A percentile compares a stretch with the other conserved stretches of the same genome.
phyloP scores from a whole-genome alignment of 1,284 basidiomycete genomes.

The Xerocomus amazonicus region DNA sequence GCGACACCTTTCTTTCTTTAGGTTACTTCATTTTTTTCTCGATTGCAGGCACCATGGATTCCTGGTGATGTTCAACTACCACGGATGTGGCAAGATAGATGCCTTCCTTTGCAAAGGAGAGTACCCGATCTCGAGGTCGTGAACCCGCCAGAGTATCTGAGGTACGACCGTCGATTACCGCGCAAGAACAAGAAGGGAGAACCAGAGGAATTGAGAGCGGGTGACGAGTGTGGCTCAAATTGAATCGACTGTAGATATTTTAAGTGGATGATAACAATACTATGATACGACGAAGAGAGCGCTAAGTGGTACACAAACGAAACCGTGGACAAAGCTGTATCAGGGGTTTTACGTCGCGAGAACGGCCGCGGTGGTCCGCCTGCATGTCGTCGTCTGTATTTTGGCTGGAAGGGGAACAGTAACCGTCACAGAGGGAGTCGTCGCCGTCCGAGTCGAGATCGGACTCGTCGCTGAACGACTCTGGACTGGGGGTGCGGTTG shows the following conservation, averaged over 20 bases:
- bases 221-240: neutral
- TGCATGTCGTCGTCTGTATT: constrained; percentile 19
- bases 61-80: constrained; percentile 19
- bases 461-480: constrained; percentile 19
- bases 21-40: constrained; percentile 1
- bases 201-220: neutral
- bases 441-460: constrained; percentile 25
- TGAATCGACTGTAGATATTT: too few relatives aligned
- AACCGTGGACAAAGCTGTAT: constrained; percentile 18
- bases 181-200: constrained; percentile 4
- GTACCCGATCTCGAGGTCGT: constrained; percentile 25
- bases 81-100: constrained; percentile 26
- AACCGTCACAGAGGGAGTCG: constrained; percentile 15
- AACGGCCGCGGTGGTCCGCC: constrained; percentile 25
- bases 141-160: constrained; percentile 23
- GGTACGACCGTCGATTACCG: constrained; percentile 35
- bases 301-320: constrained; percentile 13
- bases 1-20: constrained; percentile 18
- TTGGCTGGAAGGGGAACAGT: constrained; percentile 3
- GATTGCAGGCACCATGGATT: constrained; percentile 31
- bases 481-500: constrained; percentile 4
- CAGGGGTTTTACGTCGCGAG: constrained; percentile 20
- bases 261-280: neutral
- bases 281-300: neutral
- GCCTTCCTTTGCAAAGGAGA: constrained; percentile 18